A percentile compares a stretch with the other conserved stretches of the same genome.
Conservation (phyloP, 768 basidiomycete species). For the Pleurotus pulmonarius region DNA sequence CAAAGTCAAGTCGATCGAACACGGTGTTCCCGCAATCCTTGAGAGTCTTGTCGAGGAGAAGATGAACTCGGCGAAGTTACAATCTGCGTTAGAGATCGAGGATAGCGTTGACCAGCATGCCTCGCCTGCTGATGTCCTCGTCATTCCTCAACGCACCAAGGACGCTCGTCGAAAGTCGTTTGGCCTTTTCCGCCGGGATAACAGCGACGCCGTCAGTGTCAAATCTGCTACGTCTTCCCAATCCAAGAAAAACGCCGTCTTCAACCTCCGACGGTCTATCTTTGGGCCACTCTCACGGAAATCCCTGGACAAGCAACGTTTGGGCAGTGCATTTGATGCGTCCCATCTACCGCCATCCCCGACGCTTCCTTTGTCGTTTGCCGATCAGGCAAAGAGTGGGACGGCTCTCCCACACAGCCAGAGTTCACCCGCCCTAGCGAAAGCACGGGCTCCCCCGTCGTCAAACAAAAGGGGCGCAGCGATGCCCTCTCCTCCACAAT, state of each 20-base stretch:
- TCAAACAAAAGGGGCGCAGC: background rate
- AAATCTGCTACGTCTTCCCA: background rate
- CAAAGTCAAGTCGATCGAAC: conserved; percentile 14
- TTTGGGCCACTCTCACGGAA: conserved; percentile 28
- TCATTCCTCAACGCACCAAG: background rate
- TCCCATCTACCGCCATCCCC: conserved; percentile 38
- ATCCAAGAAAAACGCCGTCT: conserved; percentile 16
- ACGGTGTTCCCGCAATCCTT: conserved; percentile 18
- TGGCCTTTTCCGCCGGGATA: background rate
- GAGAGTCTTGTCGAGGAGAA: conserved; percentile 11
- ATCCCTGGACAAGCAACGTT: conserved; percentile 18
- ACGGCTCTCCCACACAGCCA: background rate
- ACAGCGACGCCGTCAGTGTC: background rate
- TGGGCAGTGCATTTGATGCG: conserved; percentile 21
- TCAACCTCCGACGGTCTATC: conserved; percentile 44
- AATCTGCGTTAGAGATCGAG: background rate
- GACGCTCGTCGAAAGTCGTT: conserved; percentile 3
- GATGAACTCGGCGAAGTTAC: background rate
- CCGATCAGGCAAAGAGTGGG: background rate
- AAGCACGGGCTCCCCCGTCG: background rate
- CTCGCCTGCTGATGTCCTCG: background rate
- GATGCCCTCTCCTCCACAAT: background rate
- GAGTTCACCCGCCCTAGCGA: background rate
- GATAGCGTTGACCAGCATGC: background rate
- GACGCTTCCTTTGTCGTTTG: conserved; percentile 17